phyloP scores from a whole-genome alignment of 2,329 filamentous ascomycete species.

The Beauveria brongniartii region DNA sequence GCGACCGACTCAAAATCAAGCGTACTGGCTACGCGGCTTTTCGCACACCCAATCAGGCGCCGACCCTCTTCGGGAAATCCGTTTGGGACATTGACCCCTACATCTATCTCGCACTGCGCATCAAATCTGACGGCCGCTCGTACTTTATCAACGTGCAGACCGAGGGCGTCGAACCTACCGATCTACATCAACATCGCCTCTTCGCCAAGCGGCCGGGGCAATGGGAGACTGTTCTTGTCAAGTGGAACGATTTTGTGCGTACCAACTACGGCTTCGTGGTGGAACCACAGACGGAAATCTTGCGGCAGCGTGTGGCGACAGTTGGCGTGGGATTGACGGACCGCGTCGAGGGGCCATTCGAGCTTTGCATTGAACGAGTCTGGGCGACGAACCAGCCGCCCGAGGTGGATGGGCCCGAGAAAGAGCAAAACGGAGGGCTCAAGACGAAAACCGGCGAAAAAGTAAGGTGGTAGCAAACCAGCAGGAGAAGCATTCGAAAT shows the following conservation, averaged over 20 bases:
- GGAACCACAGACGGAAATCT: conserved; percentile 84
- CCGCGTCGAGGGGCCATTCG: conserved; percentile 78
- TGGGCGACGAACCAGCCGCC: conserved; percentile 71
- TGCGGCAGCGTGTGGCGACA: conserved; percentile 76
- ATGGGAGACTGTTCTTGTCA: conserved; percentile 93
- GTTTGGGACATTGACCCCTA: conserved; percentile 90
- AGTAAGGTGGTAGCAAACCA: conserved; percentile 26
- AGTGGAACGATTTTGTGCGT: conserved; percentile 86
- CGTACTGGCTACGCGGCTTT: conserved; percentile 85
- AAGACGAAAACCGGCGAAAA: conserved; percentile 30
- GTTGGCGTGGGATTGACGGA: conserved; percentile 87
- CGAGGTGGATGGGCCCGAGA: conserved; percentile 17
- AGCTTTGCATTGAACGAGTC: conserved; percentile 74
- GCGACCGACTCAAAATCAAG: conserved; percentile 63
- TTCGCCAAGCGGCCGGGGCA: conserved; percentile 70
- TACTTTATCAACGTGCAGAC: conserved; percentile 97
- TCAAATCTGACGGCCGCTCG: conserved; percentile 83
- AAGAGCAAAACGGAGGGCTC: conserved; percentile 21
- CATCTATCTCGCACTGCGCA: conserved; percentile 73
- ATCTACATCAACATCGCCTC: conserved; percentile 88
- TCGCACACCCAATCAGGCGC: conserved; percentile 67
- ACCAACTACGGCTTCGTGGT: conserved; percentile 90
- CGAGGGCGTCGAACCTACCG: conserved; percentile 86
- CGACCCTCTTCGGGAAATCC: conserved; percentile 77
- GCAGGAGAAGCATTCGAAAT: background rate